These are phyloP conservation scores for Fomitopsis betulina DNA, from an alignment of 1,284 basidiomycete species.

Conservation along the genomic window DNA sequence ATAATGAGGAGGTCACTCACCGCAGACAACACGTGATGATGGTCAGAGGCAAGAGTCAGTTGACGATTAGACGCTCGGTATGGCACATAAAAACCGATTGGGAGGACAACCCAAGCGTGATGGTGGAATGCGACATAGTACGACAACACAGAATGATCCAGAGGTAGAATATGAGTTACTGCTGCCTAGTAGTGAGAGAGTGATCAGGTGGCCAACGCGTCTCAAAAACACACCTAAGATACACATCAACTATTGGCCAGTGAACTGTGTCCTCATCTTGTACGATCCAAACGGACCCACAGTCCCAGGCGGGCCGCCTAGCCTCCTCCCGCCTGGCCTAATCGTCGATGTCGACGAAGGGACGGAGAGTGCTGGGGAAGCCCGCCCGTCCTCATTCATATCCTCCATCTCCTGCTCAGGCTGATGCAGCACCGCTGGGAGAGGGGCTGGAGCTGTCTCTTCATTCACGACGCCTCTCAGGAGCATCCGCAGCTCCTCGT, in stretches of 20 bases:
- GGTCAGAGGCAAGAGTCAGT: neutral
- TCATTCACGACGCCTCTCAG: slow-evolving; percentile 34
- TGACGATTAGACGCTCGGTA: neutral
- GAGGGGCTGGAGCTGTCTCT: neutral
- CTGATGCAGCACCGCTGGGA: neutral
- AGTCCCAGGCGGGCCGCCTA: slow-evolving; percentile 37
- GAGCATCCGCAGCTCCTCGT: slow-evolving; percentile 72
- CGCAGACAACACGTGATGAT: neutral
- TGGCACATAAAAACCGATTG: neutral
- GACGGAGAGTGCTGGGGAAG: slow-evolving; percentile 22
- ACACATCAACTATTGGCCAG: neutral
- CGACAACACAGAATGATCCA: neutral
- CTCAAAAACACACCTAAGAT: neutral
- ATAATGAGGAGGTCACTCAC: neutral
- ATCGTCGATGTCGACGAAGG: neutral
- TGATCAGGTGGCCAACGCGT: neutral
- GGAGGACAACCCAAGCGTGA: neutral
- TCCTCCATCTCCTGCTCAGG: neutral
- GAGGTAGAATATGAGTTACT: too few relatives aligned
- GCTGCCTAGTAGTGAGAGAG: too few relatives aligned
- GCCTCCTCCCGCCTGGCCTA: slow-evolving; percentile 10
- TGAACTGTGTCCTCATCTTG: slow-evolving; percentile 22
- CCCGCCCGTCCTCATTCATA: neutral
- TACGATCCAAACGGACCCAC: slow-evolving; percentile 44
- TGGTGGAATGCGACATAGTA: neutral